Percentiles rank a stretch among this genome's conserved stretches.
Evolutionary conservation across 371 early-diverging fungal species (phyloP).

Genomic region (Blakeslea trispora): DNA sequence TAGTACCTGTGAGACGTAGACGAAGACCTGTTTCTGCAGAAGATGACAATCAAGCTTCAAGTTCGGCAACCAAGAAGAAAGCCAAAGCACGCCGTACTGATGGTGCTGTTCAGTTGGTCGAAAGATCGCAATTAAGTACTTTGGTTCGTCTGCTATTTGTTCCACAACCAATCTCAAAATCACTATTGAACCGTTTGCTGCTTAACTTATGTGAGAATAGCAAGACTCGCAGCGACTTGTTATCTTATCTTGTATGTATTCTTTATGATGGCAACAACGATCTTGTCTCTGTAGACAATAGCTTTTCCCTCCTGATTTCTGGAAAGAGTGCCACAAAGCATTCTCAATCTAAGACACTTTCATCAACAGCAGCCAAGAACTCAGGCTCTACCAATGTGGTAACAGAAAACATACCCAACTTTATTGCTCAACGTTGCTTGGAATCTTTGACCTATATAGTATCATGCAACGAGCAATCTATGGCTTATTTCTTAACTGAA

Average conservation of each 20-base stretch:
- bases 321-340: slow-evolving; percentile 42
- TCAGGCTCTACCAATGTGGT: slow-evolving; percentile 8
- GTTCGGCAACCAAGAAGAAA: slow-evolving; percentile 42
- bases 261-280: slow-evolving; percentile 84
- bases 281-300: slow-evolving; percentile 75
- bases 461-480: slow-evolving; percentile 63
- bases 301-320: slow-evolving; percentile 76
- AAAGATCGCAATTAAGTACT: slow-evolving; percentile 78
- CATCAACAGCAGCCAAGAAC: slow-evolving; percentile 1
- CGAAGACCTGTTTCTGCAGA: slow-evolving; percentile 17
- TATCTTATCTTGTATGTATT: slow-evolving; percentile 84
- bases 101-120: slow-evolving; percentile 81
- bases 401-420: slow-evolving; percentile 70
- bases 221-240: slow-evolving; percentile 81
- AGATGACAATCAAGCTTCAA: slow-evolving; percentile 12
- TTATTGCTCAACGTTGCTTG: slow-evolving; percentile 85
- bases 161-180: slow-evolving; percentile 73
- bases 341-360: slow-evolving; percentile 3
- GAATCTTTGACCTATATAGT: slow-evolving; percentile 81
- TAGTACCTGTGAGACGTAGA: slow-evolving; percentile 8
- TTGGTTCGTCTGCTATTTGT: slow-evolving; percentile 84
- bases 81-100: slow-evolving; percentile 40
- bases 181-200: slow-evolving; percentile 71
- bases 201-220: slow-evolving; percentile 91
- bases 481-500: slow-evolving; percentile 75